Evolutionary conservation across 2,329 filamentous ascomycete genomes (phyloP).

Genomic region (Aspergillus sp.): DNA sequence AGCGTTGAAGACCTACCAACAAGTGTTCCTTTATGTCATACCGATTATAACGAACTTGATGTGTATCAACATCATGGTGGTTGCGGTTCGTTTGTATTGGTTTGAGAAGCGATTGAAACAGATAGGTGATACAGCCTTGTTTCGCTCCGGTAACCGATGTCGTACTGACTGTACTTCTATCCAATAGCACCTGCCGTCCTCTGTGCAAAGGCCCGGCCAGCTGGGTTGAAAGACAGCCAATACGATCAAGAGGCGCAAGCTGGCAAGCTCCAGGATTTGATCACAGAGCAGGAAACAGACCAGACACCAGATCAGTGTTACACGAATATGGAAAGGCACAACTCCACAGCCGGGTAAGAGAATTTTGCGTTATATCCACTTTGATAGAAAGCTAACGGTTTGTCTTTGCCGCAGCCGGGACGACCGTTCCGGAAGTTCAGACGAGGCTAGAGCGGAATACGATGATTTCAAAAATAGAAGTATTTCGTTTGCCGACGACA

Average conservation of each 20-base stretch:
- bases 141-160: neutral
- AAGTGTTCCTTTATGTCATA: constrained; percentile 48
- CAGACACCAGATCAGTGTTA: neutral
- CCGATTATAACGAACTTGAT: constrained; percentile 46
- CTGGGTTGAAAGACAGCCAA: neutral
- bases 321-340: neutral
- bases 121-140: constrained; percentile 18
- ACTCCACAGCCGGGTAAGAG: neutral
- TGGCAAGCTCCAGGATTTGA: neutral
- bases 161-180: neutral
- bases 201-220: constrained; percentile 1
- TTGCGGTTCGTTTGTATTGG: constrained; percentile 46
- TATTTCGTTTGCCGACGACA: constrained; percentile 10
- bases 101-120: constrained; percentile 44
- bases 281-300: neutral
- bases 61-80: constrained; percentile 48
- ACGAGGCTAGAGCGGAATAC: neutral
- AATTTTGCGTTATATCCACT: neutral
- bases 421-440: neutral
- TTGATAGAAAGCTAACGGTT: neutral
- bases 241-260: constrained; percentile 8
- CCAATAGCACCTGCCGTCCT: constrained; percentile 8
- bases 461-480: neutral
- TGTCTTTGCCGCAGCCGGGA: neutral
- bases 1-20: constrained; percentile 46